Conservation (phyloP, 495 filamentous ascomycete species). For the Letharia lupina region DNA sequence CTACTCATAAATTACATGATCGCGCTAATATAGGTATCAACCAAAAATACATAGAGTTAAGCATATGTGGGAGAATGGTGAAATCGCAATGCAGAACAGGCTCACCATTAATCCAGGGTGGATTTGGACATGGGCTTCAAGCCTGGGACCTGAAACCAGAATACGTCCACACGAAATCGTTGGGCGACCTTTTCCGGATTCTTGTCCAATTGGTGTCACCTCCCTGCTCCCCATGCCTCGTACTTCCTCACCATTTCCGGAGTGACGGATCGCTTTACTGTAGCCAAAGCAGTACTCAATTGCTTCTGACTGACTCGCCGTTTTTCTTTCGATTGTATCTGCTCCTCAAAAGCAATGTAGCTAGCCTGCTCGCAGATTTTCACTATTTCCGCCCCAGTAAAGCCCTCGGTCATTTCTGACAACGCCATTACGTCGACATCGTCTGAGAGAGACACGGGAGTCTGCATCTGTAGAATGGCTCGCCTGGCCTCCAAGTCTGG, state of each 20-base stretch:
- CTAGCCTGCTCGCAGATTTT: constrained; percentile 65
- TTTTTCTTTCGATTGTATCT: constrained; percentile 39
- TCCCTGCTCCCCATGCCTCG: constrained; percentile 39
- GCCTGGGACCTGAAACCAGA: background rate
- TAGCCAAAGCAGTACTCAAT: constrained; percentile 53
- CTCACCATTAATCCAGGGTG: background rate
- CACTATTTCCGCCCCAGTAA: constrained; percentile 83
- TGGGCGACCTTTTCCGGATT: background rate
- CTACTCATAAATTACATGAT: too few relatives aligned
- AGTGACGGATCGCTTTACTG: constrained; percentile 62
- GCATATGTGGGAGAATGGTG: background rate
- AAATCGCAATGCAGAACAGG: background rate
- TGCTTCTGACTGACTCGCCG: constrained; percentile 51
- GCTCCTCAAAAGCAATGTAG: constrained; percentile 49
- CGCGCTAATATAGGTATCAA: too few relatives aligned
- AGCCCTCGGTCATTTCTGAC: constrained; percentile 66
- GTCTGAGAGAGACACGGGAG: constrained; percentile 50
- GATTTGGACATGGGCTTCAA: background rate
- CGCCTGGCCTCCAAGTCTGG: constrained; percentile 66
- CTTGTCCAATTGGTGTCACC: background rate
- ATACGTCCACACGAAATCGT: background rate
- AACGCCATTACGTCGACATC: constrained; percentile 60
- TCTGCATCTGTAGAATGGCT: constrained; percentile 67
- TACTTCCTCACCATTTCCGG: constrained; percentile 55
- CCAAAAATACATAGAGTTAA: too few relatives aligned